These are phyloP conservation scores for Monilinia fructicola DNA, from an alignment of 2,329 filamentous ascomycete species.

Conservation along the genomic window DNA sequence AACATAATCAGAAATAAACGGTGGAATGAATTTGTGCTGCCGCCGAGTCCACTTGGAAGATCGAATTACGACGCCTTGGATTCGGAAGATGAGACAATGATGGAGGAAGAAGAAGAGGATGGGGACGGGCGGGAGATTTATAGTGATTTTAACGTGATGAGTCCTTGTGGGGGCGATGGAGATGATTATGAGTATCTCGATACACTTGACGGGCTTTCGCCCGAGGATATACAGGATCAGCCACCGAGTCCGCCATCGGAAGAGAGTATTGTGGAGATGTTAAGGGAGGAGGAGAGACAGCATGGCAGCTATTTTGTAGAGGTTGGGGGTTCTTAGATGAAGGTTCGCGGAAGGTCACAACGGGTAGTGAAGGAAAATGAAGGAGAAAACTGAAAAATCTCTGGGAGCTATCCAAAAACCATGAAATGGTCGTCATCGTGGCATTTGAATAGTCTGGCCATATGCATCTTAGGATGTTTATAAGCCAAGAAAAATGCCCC, in stretches of 20 bases:
- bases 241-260: conserved; percentile 35
- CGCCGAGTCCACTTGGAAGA: conserved; percentile 40
- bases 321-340: conserved; percentile 36
- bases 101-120: conserved; percentile 27
- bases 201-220: conserved; percentile 39
- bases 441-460: background rate
- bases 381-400: conserved; percentile 20
- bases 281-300: conserved; percentile 35
- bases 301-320: conserved; percentile 36
- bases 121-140: conserved; percentile 35
- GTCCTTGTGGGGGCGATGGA: conserved; percentile 31
- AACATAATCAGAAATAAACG: conserved; percentile 36
- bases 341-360: background rate
- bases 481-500: background rate
- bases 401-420: conserved; percentile 31
- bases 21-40: conserved; percentile 34
- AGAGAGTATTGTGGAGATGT: conserved; percentile 37
- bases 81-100: conserved; percentile 36
- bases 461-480: conserved; percentile 22
- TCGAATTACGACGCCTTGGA: conserved; percentile 42
- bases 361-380: background rate
- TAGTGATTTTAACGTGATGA: conserved; percentile 41
- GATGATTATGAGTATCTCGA: conserved; percentile 41
- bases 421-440: background rate
- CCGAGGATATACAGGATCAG: conserved; percentile 35